Base-by-base conservation (phyloP, 2,329 filamentous ascomycete genomes). In the Fusarium luffae region DNA sequence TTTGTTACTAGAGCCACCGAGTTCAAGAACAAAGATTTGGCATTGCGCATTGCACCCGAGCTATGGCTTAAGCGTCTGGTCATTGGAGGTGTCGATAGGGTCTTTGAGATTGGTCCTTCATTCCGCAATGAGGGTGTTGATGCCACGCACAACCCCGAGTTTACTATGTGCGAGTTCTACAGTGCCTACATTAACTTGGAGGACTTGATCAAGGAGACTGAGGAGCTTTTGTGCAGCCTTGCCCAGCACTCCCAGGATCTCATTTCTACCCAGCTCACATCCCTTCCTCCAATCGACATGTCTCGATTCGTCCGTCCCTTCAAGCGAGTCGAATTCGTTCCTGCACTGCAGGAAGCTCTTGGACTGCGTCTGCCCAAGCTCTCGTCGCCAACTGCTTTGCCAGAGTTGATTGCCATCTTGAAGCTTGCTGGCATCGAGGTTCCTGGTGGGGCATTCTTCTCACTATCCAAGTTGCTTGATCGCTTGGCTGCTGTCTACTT, bases 151-250 rank as follows among this genome's bases (percentile, higher is more conserved):
- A 99, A 99, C 77, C 95, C 96, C 1, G 96, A 99, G 77, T 99
- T 98, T 81, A 96, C 93, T 46, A 98, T 93, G 64, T 98, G 95
- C 83, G 96, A 99, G 81, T 98, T 97, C 81, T 99, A 99, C 81
- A 90, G 92, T 66, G 91, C 94, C 4, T 97, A 94, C 75, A 89
- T 91, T 64, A 92, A 91, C 69, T 85, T 98, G 0, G 83, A 89
- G 37, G 88, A 92, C 43, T 83, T 98, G 52, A 94, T 97, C 76
- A 77, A 80, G 21, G 88, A 90, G 77, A 98, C 95, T 1, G 92
- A 96, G 78, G 82, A 85, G 16, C 80, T 98, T 49, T 80, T 98
- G 32, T 82, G 78, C 34, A 84, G 86, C 19, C 83, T 94, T 18
- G 86, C 88, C 12, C 74, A 79, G 18, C 84, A 86, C 67, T 85